Evolutionary conservation across 2,329 filamentous ascomycete species (phyloP).

Genomic region (Emergomyces orientalis): DNA sequence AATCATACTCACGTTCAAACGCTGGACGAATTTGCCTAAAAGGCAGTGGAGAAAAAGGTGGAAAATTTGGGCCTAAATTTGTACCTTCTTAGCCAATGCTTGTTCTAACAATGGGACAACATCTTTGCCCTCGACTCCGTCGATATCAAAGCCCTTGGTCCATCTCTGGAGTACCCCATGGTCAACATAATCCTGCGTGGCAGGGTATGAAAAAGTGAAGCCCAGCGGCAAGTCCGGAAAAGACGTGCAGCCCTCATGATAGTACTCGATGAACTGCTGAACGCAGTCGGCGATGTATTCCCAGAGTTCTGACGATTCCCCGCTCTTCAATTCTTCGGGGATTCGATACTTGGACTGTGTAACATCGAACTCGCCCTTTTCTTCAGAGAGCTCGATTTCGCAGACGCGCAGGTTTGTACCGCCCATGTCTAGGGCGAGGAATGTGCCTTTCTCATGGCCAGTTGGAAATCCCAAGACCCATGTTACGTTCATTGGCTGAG

Average conservation of each 20-base stretch:
- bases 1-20: background rate
- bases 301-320: conserved; percentile 77
- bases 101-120: conserved; percentile 81
- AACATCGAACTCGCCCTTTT: conserved; percentile 85
- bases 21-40: background rate
- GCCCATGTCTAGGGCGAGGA: conserved; percentile 86
- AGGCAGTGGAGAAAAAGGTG: background rate
- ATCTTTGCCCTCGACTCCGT: conserved; percentile 81
- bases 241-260: conserved; percentile 57
- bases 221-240: conserved; percentile 61
- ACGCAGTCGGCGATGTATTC: conserved; percentile 91
- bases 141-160: conserved; percentile 96
- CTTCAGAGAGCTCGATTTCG: conserved; percentile 73
- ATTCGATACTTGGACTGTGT: conserved; percentile 94
- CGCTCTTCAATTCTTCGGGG: conserved; percentile 84
- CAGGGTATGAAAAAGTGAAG: conserved; percentile 95
- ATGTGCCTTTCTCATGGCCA: conserved; percentile 79
- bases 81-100: conserved; percentile 60
- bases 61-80: conserved; percentile 15
- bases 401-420: conserved; percentile 94
- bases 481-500: conserved; percentile 90
- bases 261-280: conserved; percentile 78
- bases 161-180: conserved; percentile 87
- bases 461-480: conserved; percentile 89
- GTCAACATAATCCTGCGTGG: conserved; percentile 86